Evolutionary conservation across 2,329 filamentous ascomycete genomes (phyloP), one percentile per base, ranked within the genome.

Genomic region (Setomelanomma holmii): DNA sequence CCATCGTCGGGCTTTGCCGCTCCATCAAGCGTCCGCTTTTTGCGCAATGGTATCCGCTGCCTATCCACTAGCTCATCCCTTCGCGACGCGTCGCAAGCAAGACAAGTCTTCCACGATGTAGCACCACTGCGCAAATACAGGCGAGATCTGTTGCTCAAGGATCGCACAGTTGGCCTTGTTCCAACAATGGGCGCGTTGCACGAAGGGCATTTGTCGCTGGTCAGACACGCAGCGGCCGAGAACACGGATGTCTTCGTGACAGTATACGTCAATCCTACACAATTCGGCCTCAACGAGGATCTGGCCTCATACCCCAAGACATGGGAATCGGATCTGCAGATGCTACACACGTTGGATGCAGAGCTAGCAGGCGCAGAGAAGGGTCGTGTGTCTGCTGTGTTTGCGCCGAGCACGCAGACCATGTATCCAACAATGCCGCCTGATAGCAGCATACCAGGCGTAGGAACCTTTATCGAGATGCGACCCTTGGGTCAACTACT

Each of bases 121-220:
- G 78, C 86, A 12, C 80, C 85, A 10, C 79, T 96, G 45, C 89
- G 91, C 34, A 75, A 82, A 64, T 89, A 88, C 80, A 86, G 91
- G 30, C 82, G 79, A 19, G 82, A 86, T 35, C 85, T 92, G 54
- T 77, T 86, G 30, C 76, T 86, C 53, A 82, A 86, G 67, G 84
- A 88, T 64, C 85, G 88, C 51, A 87, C 87, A 39, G 87, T 99
- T 51, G 91, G 89, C 53, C 86, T 99, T 22, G 92, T 99, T 30
- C 95, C 95, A 1, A 99, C 95, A 24, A 98, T 99, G 95, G 95
- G 95, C 57, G 95, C 95, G 43, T 83, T 99, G n/a, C 95, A 99
- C 75, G 84, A 87, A 49, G 95, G 95, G 35, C 95, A 99, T 76
- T 77, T 96, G 45, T 89, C 90, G 3, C 84, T 99, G 19, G 89